These are phyloP conservation scores for Hypoxylon sp. DNA, from an alignment of 2,329 filamentous ascomycete species.

Conservation along the genomic window DNA sequence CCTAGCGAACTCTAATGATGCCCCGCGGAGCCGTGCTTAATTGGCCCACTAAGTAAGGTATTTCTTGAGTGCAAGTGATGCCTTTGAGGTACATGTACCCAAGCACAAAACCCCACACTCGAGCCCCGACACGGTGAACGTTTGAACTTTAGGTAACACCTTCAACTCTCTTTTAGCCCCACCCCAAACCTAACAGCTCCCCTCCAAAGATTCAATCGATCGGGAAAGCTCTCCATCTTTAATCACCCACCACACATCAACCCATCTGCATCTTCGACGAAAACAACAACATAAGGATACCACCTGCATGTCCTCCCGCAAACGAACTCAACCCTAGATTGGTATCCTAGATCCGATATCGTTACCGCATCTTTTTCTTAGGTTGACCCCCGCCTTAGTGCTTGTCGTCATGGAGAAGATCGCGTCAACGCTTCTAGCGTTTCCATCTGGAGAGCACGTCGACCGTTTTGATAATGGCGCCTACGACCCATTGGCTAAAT, in stretches of 20 bases:
- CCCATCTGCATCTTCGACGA: conserved; percentile 1
- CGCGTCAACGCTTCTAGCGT: conserved; percentile 52
- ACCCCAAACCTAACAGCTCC: conserved; percentile 14
- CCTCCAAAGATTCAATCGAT: too few species aligned
- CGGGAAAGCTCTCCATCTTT: conserved; percentile 6
- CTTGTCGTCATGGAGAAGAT: conserved; percentile 49
- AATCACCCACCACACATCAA: conserved; percentile 3
- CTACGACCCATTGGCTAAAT: conserved; percentile 53
- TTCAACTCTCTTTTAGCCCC: conserved; percentile 9
- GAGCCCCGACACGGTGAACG: too few species aligned
- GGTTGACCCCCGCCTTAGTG: conserved; percentile 9
- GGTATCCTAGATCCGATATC: not conserved
- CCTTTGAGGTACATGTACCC: conserved; percentile 1
- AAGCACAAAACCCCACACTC: conserved; percentile 8
- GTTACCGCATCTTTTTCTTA: conserved; percentile 1
- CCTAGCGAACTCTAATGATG: conserved; percentile 4
- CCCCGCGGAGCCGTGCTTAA: conserved; percentile 11
- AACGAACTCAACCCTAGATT: too few species aligned
- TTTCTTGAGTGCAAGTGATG: too few species aligned
- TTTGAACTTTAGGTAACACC: too few species aligned
- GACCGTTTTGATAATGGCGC: conserved; percentile 42
- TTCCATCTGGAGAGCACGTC: conserved; percentile 48
- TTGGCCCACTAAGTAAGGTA: too few species aligned
- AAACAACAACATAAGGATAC: not conserved
- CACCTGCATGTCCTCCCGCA: too few species aligned